These are phyloP conservation scores for Sphenostylis stenocarpa DNA, from an alignment of 306 rosid genomes.

Conservation along the genomic window DNA sequence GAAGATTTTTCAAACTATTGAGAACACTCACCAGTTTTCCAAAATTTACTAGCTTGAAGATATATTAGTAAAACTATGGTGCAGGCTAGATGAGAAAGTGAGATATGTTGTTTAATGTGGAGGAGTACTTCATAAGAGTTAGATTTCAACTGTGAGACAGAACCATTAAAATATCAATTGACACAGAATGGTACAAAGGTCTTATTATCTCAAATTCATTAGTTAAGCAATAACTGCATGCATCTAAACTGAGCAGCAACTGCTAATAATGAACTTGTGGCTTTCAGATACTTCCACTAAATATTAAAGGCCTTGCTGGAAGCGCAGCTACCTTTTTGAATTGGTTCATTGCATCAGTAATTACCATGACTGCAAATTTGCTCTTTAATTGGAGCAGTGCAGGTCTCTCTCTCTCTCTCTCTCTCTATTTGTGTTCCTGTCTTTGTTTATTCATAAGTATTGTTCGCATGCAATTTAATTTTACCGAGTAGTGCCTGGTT, in stretches of 20 bases:
- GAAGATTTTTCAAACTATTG: too few relatives aligned
- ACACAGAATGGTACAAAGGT: too few relatives aligned
- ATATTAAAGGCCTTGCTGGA: conserved; percentile 76
- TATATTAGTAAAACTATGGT: too few relatives aligned
- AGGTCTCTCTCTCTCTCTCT: conserved; percentile 41
- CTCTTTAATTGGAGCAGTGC: conserved; percentile 65
- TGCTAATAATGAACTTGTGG: neutral
- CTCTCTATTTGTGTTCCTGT: neutral
- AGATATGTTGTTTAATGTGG: too few relatives aligned
- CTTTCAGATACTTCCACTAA: conserved; percentile 72
- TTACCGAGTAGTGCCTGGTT: neutral
- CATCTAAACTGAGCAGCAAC: neutral
- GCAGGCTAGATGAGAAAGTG: too few relatives aligned
- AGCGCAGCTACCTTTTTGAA: conserved; percentile 67
- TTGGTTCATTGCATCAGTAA: conserved; percentile 60
- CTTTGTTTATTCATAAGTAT: neutral
- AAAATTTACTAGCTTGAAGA: too few relatives aligned
- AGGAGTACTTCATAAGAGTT: too few relatives aligned
- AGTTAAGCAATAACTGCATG: too few relatives aligned
- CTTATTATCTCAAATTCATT: too few relatives aligned
- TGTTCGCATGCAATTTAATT: neutral
- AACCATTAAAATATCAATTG: too few relatives aligned
- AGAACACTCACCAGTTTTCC: too few relatives aligned
- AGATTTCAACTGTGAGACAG: too few relatives aligned
- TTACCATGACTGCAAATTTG: conserved; percentile 69